Evolutionary conservation across 495 filamentous ascomycete genomes (phyloP), one percentile per base, ranked within the genome.

Genomic region (Amphirosellinia nigrospora): DNA sequence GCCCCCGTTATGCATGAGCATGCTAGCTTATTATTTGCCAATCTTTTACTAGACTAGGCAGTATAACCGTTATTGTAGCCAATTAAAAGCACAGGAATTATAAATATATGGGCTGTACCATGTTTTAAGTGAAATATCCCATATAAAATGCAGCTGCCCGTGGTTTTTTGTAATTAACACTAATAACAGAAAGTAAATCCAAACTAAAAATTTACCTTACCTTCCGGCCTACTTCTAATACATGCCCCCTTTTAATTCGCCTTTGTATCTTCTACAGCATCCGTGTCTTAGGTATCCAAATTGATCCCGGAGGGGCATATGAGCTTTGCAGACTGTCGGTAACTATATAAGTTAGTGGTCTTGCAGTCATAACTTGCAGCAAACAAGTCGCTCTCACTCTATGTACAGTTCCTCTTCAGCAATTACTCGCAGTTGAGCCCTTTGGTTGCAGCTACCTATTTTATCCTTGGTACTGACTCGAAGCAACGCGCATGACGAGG

Each of bases 91-190:
- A 15, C 9, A 10, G 16, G 1, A 50, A 23, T 23, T 52, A 53
- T 52, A 65, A 38, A 65, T 38, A 39, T 19, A 21, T 53, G 63
- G 63, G 21, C n/a, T n/a, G 1, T 10, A 6, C 30, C 38, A 38
- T 38, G 21, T 38, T 53, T 39, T 39, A 23, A 19, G 32, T 41
- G 0, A 9, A 53, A 10, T 26, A 16, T 53, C 41, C 13, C 21
- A 65, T 64, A 64, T 64, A 65, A 65, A 53, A 21, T 41, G 21
- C 16, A 26, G 45, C n/a, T 39, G 19, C 45, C 34, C 48, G 8
- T 30, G 15, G 38, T 28, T 65, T 65, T 64, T n/a, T 63, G 11
- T 45, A 63, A 63, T 63, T 39, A 61, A 45, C 38, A 21, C 60
- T 63, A 63, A 63, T 46, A 63, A 32, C 60, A 45, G 26, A 46